Evolutionary conservation across 805 yeast genomes (phyloP).

Genomic region (Candida easanensis): DNA sequence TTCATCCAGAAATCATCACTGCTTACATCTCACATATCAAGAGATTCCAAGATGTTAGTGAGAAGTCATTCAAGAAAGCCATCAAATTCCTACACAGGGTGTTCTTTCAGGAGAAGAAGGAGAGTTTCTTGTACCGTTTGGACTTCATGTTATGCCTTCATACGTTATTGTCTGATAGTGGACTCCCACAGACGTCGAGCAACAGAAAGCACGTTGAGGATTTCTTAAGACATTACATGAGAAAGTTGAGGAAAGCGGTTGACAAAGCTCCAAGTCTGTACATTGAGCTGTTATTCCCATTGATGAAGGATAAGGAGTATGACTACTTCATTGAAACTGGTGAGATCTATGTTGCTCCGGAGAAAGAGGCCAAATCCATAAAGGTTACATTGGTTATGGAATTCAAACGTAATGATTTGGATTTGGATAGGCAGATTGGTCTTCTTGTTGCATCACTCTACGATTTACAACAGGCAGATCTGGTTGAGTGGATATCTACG

Average conservation of each 20-base stretch:
- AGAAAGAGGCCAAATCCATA: conserved; percentile 13
- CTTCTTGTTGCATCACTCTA: conserved; percentile 48
- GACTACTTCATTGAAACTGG: conserved; percentile 62
- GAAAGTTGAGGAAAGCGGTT: conserved; percentile 47
- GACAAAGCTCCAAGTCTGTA: conserved; percentile 51
- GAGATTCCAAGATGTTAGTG: conserved; percentile 59
- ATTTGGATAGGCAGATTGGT: conserved; percentile 47
- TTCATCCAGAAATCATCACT: conserved; percentile 58
- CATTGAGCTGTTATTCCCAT: conserved; percentile 66
- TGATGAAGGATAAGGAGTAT: conserved; percentile 44
- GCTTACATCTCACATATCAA: conserved; percentile 62
- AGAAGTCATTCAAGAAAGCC: conserved; percentile 57
- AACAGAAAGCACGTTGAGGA: conserved; percentile 61
- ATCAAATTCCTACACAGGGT: conserved; percentile 70
- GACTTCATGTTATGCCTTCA: conserved; percentile 67
- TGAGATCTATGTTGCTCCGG: conserved; percentile 28
- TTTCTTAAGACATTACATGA: conserved; percentile 64
- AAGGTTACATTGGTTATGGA: conserved; percentile 20
- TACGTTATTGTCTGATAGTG: conserved; percentile 49
- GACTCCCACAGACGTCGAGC: conserved; percentile 42
- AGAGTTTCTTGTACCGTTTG: conserved; percentile 57
- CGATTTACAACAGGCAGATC: conserved; percentile 39
- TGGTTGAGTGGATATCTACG: conserved; percentile 43
- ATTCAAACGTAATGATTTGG: conserved; percentile 29
- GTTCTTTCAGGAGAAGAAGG: conserved; percentile 59